Conservation (phyloP, 805 yeast genomes). For the Candida peoriensis region DNA sequence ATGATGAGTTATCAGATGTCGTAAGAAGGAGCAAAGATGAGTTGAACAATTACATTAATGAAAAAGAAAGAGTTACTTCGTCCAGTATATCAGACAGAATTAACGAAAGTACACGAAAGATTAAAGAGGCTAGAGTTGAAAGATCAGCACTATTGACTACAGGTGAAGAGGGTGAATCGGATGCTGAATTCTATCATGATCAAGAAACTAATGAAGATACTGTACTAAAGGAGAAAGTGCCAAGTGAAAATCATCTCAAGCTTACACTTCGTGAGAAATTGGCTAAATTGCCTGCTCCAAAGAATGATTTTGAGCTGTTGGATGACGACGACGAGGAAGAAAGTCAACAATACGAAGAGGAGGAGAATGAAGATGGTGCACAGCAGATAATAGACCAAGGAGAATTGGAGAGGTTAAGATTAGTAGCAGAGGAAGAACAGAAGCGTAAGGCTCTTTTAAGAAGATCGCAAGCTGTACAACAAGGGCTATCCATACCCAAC, state of each 20-base stretch:
- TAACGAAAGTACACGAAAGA: conserved; percentile 34
- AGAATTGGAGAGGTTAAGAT: conserved; percentile 15
- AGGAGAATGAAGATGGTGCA: not conserved
- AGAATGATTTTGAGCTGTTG: conserved; percentile 41
- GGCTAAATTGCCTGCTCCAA: conserved; percentile 34
- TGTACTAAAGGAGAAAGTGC: not conserved
- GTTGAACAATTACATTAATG: conserved; percentile 6
- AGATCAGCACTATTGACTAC: conserved; percentile 30
- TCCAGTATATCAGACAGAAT: conserved; percentile 14
- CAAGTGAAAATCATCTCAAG: not conserved
- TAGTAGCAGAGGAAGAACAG: conserved; percentile 11
- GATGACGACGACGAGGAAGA: conserved; percentile 26
- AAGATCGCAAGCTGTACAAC: conserved; percentile 43
- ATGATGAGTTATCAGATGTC: conserved; percentile 11
- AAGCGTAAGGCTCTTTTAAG: conserved; percentile 25
- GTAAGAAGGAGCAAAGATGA: conserved; percentile 13
- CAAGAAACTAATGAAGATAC: conserved; percentile 1
- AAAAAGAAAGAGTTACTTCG: conserved; percentile 8
- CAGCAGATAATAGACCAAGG: conserved; percentile 16
- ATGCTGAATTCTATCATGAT: conserved; percentile 2
- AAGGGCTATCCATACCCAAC: conserved; percentile 38
- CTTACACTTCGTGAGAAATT: conserved; percentile 21
- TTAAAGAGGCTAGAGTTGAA: conserved; percentile 30
- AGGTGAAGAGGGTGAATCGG: conserved; percentile 10
- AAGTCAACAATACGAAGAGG: conserved; percentile 5